Percentiles rank a stretch among this genome's conserved stretches.
phyloP scores from a whole-genome alignment of 179 eudicot species.

The Monotropa hypopitys region DNA sequence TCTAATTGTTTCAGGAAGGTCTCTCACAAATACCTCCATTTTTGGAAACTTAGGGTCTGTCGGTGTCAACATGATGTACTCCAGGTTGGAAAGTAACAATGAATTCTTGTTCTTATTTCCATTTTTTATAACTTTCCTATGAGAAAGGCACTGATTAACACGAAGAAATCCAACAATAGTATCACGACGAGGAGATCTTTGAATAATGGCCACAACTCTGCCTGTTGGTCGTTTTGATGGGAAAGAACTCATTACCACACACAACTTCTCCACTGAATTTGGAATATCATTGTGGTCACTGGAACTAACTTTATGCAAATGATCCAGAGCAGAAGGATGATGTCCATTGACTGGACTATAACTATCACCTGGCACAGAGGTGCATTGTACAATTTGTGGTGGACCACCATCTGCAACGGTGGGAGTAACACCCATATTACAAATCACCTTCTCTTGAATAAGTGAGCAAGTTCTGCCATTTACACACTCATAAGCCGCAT shows the following conservation, averaged over 20 bases:
- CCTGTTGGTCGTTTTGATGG: conserved; percentile 87
- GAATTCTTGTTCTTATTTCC: conserved; percentile 28
- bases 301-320: conserved; percentile 16
- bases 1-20: conserved; percentile 46
- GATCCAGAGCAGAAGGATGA: conserved; percentile 14
- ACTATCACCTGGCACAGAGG: conserved; percentile 2
- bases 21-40: conserved; percentile 49
- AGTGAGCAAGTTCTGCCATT: conserved; percentile 10
- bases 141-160: conserved; percentile 38
- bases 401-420: conserved; percentile 13
- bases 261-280: conserved; percentile 39
- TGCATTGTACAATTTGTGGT: conserved; percentile 10
- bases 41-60: conserved; percentile 70
- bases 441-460: conserved; percentile 15
- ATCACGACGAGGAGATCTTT: conserved; percentile 54
- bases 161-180: conserved; percentile 61
- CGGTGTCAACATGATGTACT: conserved; percentile 47
- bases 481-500: conserved; percentile 9
- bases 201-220: conserved; percentile 54
- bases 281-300: conserved; percentile 18
- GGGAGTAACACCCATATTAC: conserved; percentile 6
- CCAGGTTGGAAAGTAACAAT: conserved; percentile 19
- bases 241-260: conserved; percentile 28
- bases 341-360: conserved; percentile 16
- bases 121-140: conserved; percentile 28